Base-by-base conservation (phyloP, 768 basidiomycete species). In the Kwoniella newhampshirensis region DNA sequence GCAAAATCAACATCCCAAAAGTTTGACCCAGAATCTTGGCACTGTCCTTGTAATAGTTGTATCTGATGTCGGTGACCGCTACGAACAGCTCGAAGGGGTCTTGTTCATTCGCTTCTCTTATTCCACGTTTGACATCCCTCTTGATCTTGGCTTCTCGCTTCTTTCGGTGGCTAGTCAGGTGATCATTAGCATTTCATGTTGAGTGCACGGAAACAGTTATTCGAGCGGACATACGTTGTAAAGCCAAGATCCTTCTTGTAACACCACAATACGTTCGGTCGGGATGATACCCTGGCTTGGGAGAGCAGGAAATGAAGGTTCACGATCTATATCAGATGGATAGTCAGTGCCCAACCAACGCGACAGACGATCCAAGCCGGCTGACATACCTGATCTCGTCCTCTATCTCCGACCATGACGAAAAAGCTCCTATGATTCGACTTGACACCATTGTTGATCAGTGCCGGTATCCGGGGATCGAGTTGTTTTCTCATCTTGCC, bases 161-260 rank as follows among this genome's bases (percentile, higher is more conserved):
- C 79, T 96, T 98, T 27, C 94, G 87, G 78, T 98, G 93, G 63
- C 89, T 90, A 58, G 13, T 42, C 27, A 39, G 15, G 18, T 1
- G 27, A 20, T n/a, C n/a, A n/a, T 20, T 23, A 8, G 17, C 30
- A 48, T 21, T n/a, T 9, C 13, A 35, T 25, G 18, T 18, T 20
- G 9, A n/a, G n/a, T n/a, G 35, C 35, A 37, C n/a, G 35, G 8
- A 37, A 37, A 43, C 42, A 28, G 44, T 23, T 23, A 28, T 9
- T n/a, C n/a, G 9, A 41, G 18, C 18, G 8, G 44, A 79, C 85
- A 63, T 66, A 87, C 89, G 84, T 92, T 8, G 91, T 92, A 71
- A 99, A 99, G 0, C 93, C 94, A 0, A 99, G 81, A 36, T 98
- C 93, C 74, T 97, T 98, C 79, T 96, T 98, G 81, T 99, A 99